Percentiles rank a stretch among this genome's conserved stretches.
phyloP scores from a whole-genome alignment of 78 protist species.

The slime mould (Dictyostelium discoideum) region DNA sequence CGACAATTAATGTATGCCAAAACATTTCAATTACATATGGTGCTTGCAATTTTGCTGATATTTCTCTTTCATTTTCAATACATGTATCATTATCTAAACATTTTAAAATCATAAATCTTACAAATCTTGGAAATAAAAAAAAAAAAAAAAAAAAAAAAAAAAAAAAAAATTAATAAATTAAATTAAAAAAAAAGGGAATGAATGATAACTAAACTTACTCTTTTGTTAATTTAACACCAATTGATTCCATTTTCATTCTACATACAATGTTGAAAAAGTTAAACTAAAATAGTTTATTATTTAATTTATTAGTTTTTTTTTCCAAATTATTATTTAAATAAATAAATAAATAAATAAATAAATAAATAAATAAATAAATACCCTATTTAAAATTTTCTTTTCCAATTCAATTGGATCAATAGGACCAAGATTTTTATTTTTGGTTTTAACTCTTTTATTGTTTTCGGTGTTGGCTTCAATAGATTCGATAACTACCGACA shows the following conservation, averaged over 20 bases:
- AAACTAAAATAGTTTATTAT: background rate
- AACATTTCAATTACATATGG: background rate
- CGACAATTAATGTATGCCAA: background rate
- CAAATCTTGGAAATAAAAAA: background rate
- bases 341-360: too few species aligned
- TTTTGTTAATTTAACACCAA: background rate
- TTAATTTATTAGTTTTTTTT: too few species aligned
- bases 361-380: background rate
- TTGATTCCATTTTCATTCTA: background rate
- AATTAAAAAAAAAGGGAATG: too few species aligned
- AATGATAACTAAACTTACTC: background rate
- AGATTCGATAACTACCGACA: background rate
- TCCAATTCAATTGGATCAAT: background rate
- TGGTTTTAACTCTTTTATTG: background rate
- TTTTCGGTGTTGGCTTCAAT: background rate
- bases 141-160: too few species aligned
- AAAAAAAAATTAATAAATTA: background rate
- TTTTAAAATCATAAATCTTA: background rate
- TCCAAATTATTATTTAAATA: too few species aligned
- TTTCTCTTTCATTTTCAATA: background rate
- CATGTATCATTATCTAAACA: constrained; percentile 1
- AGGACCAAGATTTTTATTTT: background rate
- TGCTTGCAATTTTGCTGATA: background rate
- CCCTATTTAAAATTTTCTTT: background rate
- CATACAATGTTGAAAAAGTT: background rate